Conservation (phyloP, 345 rosid genomes). For the Microcos paniculata region DNA sequence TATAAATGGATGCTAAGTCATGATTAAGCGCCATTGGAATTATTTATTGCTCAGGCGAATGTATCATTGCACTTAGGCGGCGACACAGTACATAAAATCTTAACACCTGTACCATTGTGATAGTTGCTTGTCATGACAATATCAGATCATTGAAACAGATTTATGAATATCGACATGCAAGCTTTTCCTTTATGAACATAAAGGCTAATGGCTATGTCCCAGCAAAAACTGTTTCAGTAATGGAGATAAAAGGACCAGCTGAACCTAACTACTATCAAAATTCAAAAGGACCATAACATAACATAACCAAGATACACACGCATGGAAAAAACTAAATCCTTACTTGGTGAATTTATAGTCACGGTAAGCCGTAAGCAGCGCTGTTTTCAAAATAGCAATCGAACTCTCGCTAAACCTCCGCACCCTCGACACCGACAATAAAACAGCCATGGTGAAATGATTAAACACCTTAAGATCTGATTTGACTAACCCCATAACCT, state of each 20-base stretch:
- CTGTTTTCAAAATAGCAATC: constrained; percentile 46
- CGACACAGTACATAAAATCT: no score
- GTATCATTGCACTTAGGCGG: no score
- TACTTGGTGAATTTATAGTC: constrained; percentile 66
- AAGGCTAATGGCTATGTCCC: neutral
- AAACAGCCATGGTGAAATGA: constrained; percentile 62
- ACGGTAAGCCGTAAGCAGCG: constrained; percentile 54
- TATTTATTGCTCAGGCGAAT: no score
- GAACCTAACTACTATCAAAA: neutral
- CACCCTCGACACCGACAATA: constrained; percentile 73
- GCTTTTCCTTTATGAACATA: neutral
- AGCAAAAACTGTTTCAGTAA: neutral
- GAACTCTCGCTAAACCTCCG: constrained; percentile 66
- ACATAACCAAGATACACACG: neutral
- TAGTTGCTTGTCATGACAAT: no score
- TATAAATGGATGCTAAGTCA: constrained; percentile 1
- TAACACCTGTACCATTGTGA: neutral
- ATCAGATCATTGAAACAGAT: neutral
- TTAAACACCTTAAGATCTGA: constrained; percentile 54
- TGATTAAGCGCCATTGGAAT: no score
- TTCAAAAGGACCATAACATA: neutral
- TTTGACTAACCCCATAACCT: constrained; percentile 65
- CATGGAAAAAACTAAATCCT: constrained; percentile 4
- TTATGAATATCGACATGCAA: neutral
- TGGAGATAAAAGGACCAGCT: neutral